phyloP scores from a whole-genome alignment of 257 asterid species.

The Fraxinus cuspidata region DNA sequence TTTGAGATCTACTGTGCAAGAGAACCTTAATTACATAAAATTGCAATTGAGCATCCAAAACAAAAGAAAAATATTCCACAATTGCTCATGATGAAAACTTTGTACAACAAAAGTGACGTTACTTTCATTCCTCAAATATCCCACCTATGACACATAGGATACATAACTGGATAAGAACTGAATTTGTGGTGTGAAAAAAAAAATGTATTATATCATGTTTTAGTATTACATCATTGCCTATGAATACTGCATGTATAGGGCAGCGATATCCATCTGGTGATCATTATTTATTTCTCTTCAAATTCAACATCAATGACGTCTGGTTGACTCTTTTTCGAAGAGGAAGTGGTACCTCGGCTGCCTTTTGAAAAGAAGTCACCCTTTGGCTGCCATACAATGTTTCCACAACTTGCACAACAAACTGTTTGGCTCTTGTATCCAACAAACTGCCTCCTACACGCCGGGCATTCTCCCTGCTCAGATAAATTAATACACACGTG shows the following conservation, averaged over 20 bases:
- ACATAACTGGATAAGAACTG: constrained; percentile 17
- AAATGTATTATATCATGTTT: constrained; percentile 29
- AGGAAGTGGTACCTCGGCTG: constrained; percentile 51
- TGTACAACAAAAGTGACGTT: constrained; percentile 27
- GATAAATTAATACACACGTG: constrained; percentile 14
- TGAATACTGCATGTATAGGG: constrained; percentile 27
- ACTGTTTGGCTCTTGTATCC: constrained; percentile 87
- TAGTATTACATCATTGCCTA: constrained; percentile 16
- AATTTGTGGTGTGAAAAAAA: constrained; percentile 13
- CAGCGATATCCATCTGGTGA: constrained; percentile 20
- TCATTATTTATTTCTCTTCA: constrained; percentile 73
- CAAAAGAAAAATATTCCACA: neutral
- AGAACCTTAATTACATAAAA: neutral
- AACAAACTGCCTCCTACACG: constrained; percentile 78
- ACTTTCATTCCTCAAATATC: constrained; percentile 14
- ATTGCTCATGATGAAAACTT: constrained; percentile 20
- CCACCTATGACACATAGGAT: constrained; percentile 7
- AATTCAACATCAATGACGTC: constrained; percentile 89
- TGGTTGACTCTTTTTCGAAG: constrained; percentile 68
- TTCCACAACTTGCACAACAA: constrained; percentile 85
- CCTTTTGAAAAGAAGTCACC: constrained; percentile 66
- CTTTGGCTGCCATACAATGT: constrained; percentile 90
- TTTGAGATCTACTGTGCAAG: neutral
- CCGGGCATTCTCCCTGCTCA: constrained; percentile 93
- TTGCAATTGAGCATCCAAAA: neutral